These are phyloP conservation scores for Mycena polygramma DNA, from an alignment of 768 basidiomycete genomes.

Conservation along the genomic window DNA sequence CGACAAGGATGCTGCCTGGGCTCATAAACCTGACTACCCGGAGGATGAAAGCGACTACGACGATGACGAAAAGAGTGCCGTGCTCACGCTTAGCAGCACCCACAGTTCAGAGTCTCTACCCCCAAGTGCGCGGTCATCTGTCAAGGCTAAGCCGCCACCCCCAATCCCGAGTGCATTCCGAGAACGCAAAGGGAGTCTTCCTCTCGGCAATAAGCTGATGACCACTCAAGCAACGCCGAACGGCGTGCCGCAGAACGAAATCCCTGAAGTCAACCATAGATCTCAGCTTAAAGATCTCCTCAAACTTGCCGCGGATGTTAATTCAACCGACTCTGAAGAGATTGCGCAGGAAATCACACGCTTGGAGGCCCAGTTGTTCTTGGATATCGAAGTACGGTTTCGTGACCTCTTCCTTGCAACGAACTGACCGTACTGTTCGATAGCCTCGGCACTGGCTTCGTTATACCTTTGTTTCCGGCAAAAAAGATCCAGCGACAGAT, in stretches of 20 bases:
- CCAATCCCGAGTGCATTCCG: slow-evolving; percentile 49
- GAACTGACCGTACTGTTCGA: slow-evolving; percentile 18
- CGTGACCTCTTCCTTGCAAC: slow-evolving; percentile 14
- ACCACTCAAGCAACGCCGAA: slow-evolving; percentile 46
- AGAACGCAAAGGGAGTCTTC: slow-evolving; percentile 80
- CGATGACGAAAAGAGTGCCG: slow-evolving; percentile 48
- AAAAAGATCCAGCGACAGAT: slow-evolving; percentile 73
- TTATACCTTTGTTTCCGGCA: slow-evolving; percentile 78
- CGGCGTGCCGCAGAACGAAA: slow-evolving; percentile 46
- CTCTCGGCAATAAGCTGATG: slow-evolving; percentile 63
- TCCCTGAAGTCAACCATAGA: slow-evolving; percentile 60
- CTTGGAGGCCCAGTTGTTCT: slow-evolving; percentile 75
- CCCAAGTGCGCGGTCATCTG: slow-evolving; percentile 35
- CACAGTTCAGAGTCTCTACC: slow-evolving; percentile 38
- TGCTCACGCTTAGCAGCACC: slow-evolving; percentile 40
- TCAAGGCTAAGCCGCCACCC: slow-evolving; percentile 40
- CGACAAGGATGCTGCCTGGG: slow-evolving; percentile 83
- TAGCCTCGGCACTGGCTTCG: slow-evolving; percentile 92
- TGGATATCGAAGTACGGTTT: slow-evolving; percentile 75
- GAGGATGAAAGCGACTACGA: slow-evolving; percentile 74
- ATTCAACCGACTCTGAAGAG: slow-evolving; percentile 68
- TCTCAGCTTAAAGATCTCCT: slow-evolving; percentile 74
- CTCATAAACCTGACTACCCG: slow-evolving; percentile 71
- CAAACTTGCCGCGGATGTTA: slow-evolving; percentile 69
- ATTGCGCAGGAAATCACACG: slow-evolving; percentile 92